These are phyloP conservation scores for Melanopsichium pennsylvanicum DNA, from an alignment of 1,284 basidiomycete species.

Conservation along the genomic window DNA sequence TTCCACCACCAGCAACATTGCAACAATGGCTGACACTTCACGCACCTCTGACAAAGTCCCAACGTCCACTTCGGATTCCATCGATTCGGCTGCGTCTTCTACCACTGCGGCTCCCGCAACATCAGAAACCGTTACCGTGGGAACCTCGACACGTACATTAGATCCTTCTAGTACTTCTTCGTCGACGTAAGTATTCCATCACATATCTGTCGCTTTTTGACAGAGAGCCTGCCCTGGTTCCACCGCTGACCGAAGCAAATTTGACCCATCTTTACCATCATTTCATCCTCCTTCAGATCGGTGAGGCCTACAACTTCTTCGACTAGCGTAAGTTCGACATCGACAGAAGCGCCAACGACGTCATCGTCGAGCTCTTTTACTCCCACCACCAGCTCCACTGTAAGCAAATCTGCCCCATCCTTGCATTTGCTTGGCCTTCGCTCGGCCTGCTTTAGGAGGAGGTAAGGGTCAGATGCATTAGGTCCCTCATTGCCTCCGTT, in stretches of 20 bases:
- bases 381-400: slow-evolving; percentile 19
- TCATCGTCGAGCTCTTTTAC: slow-evolving; percentile 22
- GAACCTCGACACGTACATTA: slow-evolving; percentile 16
- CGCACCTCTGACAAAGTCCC: slow-evolving; percentile 5
- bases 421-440: slow-evolving; percentile 20
- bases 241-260: no score
- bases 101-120: slow-evolving; percentile 1
- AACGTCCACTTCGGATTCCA: slow-evolving; percentile 6
- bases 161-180: slow-evolving; percentile 4
- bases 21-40: slow-evolving; percentile 39
- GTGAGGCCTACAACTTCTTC: slow-evolving; percentile 14
- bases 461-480: slow-evolving; percentile 22
- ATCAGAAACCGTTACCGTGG: slow-evolving; percentile 24
- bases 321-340: slow-evolving; percentile 43
- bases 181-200: slow-evolving; percentile 15
- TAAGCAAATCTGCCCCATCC: slow-evolving; percentile 27
- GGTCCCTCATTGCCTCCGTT: no score
- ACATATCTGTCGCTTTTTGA: not conserved
- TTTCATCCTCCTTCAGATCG: not conserved
- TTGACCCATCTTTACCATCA: not conserved
- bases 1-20: slow-evolving; percentile 1
- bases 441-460: slow-evolving; percentile 25
- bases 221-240: not conserved
- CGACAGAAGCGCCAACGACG: slow-evolving; percentile 9
- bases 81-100: no score